A percentile compares a stretch with the other conserved stretches of the same genome.
Evolutionary conservation across 225 moss, liverwort and hornwort species (phyloP).

Genomic region (Neckera pumila): DNA sequence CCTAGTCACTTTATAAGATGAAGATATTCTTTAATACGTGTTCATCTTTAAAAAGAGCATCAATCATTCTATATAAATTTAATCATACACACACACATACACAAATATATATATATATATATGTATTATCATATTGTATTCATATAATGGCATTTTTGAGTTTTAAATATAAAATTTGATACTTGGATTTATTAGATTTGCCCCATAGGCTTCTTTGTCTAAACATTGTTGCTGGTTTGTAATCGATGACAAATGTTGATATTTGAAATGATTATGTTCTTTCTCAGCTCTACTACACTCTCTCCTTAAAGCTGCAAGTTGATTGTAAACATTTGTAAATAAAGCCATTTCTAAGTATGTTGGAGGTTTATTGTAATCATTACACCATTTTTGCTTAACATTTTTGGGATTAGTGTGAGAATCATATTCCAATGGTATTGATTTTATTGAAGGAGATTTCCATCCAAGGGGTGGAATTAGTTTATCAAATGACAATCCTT

Average conservation of each 20-base stretch:
- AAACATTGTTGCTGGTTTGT: neutral
- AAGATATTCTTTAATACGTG: neutral
- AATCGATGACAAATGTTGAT: neutral
- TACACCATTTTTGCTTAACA: constrained; percentile 10
- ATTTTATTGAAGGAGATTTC: neutral
- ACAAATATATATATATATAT: neutral
- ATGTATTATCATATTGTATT: neutral
- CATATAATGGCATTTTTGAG: neutral
- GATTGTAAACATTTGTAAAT: constrained; percentile 6
- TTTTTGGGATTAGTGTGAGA: neutral
- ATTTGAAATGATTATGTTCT: neutral
- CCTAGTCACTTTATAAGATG: neutral
- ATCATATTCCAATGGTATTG: neutral
- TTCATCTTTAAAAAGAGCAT: neutral
- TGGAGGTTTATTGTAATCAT: neutral
- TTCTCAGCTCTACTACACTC: constrained; percentile 8
- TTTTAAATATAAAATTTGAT: neutral
- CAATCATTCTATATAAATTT: neutral
- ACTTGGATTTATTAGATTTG: neutral
- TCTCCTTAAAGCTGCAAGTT: neutral
- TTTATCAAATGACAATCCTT: neutral
- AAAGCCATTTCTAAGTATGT: neutral
- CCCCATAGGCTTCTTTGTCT: neutral
- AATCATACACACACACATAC: neutral
- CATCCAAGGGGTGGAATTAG: constrained; percentile 2